Base-by-base conservation (phyloP, 2,329 filamentous ascomycete species). In the Trichoderma sp. region DNA sequence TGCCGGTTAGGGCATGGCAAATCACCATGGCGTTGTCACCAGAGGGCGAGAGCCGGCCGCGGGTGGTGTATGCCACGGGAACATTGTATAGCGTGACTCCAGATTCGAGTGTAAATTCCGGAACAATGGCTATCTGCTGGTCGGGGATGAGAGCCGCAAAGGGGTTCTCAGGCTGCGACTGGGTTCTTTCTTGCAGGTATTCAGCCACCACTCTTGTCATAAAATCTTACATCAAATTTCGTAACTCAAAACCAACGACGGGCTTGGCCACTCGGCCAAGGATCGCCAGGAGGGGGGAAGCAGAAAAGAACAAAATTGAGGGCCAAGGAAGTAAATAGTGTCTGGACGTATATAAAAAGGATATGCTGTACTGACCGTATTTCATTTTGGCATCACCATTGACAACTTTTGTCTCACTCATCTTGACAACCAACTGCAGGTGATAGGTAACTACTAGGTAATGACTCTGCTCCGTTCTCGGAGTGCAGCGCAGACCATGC, bases 71-170 rank as follows among this genome's bases (percentile, higher is more conserved):
- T 56, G 90, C 90, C 67, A 92, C 84, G 2, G 90, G 90, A 18
- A 91, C 86, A 88, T 98, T 96, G 76, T 87, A 84, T 24, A 99
- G 87, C 0, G 89, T 92, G 28, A 92, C 93, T 63, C 96, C 96
- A 2, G 95, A 98, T 82, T 99, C 96, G 75, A 99, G 92, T 9
- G 92, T 94, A 81, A 98, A 97, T 30, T 91, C 91, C 2, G 96
- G 95, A 70, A 99, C 89, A 73, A 96, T 89, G 71, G 92, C 94
- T 78, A 97, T 92, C 69, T 92, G 87, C 83, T 98, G 96, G 78
- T 97, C 92, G 67, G 94, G 91, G 67, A 99, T 97, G 78, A 98
- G 87, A 74, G 87, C 83, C 73, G 93, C 90, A 81, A 95, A 98
- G 34, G 95, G 95, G 83, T 98, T 99, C 84, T 98, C 95, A 78